These are phyloP conservation scores for Tephrocybe sp. DNA, from an alignment of 768 basidiomycete genomes.

Conservation along the genomic window DNA sequence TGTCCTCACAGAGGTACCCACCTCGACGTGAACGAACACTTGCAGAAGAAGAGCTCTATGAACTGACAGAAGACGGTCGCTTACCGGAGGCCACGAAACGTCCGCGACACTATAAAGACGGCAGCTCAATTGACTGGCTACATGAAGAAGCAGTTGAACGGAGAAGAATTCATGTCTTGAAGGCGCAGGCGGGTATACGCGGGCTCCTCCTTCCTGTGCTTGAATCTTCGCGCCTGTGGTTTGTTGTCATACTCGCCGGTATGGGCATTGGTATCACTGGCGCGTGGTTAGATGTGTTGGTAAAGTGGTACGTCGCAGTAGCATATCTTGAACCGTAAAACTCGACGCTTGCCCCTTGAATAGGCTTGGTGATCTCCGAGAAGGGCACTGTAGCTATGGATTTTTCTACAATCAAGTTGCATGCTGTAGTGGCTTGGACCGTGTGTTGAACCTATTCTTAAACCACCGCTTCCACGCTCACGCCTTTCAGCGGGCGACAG, in stretches of 20 bases:
- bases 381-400: constrained; percentile 66
- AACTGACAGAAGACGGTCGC: constrained; percentile 44
- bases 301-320: constrained; percentile 61
- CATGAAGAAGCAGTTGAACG: constrained; percentile 66
- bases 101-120: constrained; percentile 51
- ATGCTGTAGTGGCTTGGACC: constrained; percentile 68
- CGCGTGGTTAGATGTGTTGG: constrained; percentile 72
- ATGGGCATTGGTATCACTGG: constrained; percentile 67
- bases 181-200: constrained; percentile 52
- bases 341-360: constrained; percentile 4
- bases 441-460: constrained; percentile 33
- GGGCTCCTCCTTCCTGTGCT: constrained; percentile 54
- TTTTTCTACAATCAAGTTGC: constrained; percentile 73
- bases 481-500: constrained; percentile 56
- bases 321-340: not conserved
- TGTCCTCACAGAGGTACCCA: constrained; percentile 8
- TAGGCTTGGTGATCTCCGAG: constrained; percentile 70
- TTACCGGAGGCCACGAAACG: constrained; percentile 29
- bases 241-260: constrained; percentile 67
- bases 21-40: constrained; percentile 21
- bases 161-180: constrained; percentile 48
- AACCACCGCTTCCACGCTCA: constrained; percentile 1
- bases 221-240: constrained; percentile 63
- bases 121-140: constrained; percentile 68
- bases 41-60: constrained; percentile 42